Base-by-base conservation (phyloP, 78 protist species). In the Cyanophora paradoxa region DNA sequence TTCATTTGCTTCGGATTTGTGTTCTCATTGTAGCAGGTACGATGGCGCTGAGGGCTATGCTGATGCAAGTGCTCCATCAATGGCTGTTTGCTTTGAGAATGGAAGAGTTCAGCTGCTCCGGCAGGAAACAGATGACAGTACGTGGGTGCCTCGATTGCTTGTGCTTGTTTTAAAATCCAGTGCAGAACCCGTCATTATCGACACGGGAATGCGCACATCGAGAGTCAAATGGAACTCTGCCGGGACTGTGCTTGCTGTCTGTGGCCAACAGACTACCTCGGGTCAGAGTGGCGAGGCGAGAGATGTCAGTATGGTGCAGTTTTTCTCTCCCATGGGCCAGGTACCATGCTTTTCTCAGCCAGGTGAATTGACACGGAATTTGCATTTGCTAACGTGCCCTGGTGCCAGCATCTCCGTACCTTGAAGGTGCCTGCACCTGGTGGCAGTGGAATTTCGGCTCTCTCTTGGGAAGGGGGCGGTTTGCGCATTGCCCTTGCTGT, bases 401-500 rank as follows among this genome's bases (percentile, higher is more conserved):
- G n/a, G n/a, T n/a, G n/a, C n/a, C 68, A 39, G 19, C 78, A 36
- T 69, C 74, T 79, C 64, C 69, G 81, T 44, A 50, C 81, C 8
- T 69, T 79, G 34, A 1, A 39, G 22, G 81, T 73, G 28, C 92
- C 89, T 13, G n/a, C n/a, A n/a, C n/a, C n/a, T n/a, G n/a, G n/a
- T n/a, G 92, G 92, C 33, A 2, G 30, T 8, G 46, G 22, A 8
- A 33, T 83, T 31, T 1, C 28, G 24, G 73, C 68, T 10, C 39
- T 90, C n/a, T 41, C 91, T 34, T 90, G 88, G 87, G 91, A 86
- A 54, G 82, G 79, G 36, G 33, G 50, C 39, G 83, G 88, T n/a
- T 85, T 89, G 19, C 78, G 92, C n/a, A 17, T 91, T 14, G 90
- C 89, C 26, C 56, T 87, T 14, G 86, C 92, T 22, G 88, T 91